Conservation (phyloP, 108 stramenopile species). For the Licmophora abbreviata region DNA sequence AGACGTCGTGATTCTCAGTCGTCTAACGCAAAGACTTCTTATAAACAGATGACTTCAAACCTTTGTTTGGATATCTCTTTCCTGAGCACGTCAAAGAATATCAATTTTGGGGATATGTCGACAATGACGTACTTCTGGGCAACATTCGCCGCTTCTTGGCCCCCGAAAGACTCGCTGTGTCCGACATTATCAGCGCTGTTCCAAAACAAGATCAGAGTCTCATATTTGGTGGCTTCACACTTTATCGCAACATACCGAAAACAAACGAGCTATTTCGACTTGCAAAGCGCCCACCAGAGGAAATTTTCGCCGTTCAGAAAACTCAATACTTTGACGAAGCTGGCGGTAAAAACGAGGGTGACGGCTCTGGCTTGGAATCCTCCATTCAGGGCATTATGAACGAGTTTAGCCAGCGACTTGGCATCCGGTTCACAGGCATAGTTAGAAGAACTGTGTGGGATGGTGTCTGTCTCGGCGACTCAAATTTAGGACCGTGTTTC, state of each 20-base stretch:
- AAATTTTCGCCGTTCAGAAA: not conserved
- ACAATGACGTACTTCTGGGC: conserved; percentile 4
- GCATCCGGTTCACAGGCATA: no score
- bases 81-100: not conserved
- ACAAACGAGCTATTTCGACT: conserved; percentile 5
- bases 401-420: no score
- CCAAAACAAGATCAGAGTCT: not conserved
- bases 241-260: not conserved
- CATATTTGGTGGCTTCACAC: conserved; percentile 1
- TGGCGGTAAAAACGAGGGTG: no score
- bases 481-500: no score
- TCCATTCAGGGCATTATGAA: no score
- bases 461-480: no score
- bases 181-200: not conserved
- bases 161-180: not conserved
- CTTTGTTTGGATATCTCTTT: conserved; percentile 5
- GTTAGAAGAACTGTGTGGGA: no score
- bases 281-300: not conserved
- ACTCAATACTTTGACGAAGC: not conserved
- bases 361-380: no score
- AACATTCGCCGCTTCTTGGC: not conserved
- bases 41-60: conserved; percentile 8
- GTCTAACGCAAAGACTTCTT: no score
- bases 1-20: no score
- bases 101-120: conserved; percentile 1